Base-by-base conservation (phyloP, 345 rosid genomes). In the Firmiana major region DNA sequence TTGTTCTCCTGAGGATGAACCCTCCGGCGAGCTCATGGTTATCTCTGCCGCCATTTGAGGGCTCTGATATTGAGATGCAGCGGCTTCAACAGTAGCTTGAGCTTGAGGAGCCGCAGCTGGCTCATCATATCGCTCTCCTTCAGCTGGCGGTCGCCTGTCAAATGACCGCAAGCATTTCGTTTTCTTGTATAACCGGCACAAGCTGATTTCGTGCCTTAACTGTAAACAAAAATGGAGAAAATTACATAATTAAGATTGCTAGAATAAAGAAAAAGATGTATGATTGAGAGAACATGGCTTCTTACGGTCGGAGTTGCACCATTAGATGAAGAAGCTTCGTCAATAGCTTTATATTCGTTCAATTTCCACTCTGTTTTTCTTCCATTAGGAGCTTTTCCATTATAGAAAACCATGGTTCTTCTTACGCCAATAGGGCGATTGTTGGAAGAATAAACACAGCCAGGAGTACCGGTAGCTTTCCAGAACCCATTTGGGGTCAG, bases 301-400 rank as follows among this genome's bases (percentile, higher is more conserved):
- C 65, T 60, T 45, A 77, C 77, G 21, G n/a, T 4, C 5, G 74
- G 48, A 53, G 38, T 11, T 17, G 74, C 67, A 24, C 6, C 34
- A 38, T 63, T 2, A 51, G 79, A 42, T 4, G 85, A 58, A 13
- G 77, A 42, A 7, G 48, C 66, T 42, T 66, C 84, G 38, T 73
- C 83, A 26, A 76, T 31, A 51, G 82, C 83, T 58, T 75, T 83
- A 21, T 86, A 86, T 51, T 84, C 89, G 21, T 82, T 86, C 85
- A 86, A 82, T 67, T 82, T 86, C 87, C 89, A 86, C 49, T 84
- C 81, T 3, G 89, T 86, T 77, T 84, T 86, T 22, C 22, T 66
- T 42, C 89, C 87, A 15, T 10, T 77, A 0, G 89, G 89, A 81
- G 87, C 87, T 73, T 85, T 81, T 66, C 89, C 89, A 0, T 26